Base-by-base conservation (phyloP, 768 basidiomycete genomes). In the Psilocybe subaeruginosa region DNA sequence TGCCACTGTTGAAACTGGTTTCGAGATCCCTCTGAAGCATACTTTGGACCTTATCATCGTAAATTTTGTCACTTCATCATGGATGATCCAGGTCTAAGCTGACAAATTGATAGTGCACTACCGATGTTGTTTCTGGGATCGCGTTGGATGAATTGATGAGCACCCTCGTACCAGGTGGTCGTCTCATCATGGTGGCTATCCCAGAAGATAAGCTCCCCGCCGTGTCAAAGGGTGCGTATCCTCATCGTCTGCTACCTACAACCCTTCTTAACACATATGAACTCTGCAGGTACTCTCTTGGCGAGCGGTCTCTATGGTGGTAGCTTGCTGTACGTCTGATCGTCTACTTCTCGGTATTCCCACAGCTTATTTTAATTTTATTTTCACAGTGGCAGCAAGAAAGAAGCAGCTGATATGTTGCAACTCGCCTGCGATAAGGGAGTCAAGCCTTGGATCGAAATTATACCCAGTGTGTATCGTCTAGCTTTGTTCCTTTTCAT, bases 401-500 rank as follows among this genome's bases (percentile, higher is more conserved):
- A 79, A 56, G 87, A 88, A 66, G 80, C 77, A n/a, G 56, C 78
- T 16, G 78, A 80, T 58, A 90, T 89, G 87, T 77, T 88, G 39
- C 71, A 84, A 54, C 78, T 90, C 31, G 85, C 85, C 1, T 80
- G 79, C 5, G 76, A 83, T 63, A 83, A 88, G 70, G 73, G 76
- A 1, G 73, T 89, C 64, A 77, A 80, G 66, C 78, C 81, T 9
- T 84, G 80, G 77, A 76, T 75, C 56, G 73, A 77, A 56, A 71
- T 82, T 33, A 59, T 83, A 30, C 80, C 80, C 2, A 83, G 76
- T 76, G 58, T 16, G 69, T 66, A 35, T 14, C 27, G 3, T 29
- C 5, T 56, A 8, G 37, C 5, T 29, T 17, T 27, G 2, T 41
- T 14, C 11, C 16, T 5, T 8, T 41, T 43, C 14, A 23, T 43